Conservation (phyloP, 345 rosid species). For the Populus euphratica region DNA sequence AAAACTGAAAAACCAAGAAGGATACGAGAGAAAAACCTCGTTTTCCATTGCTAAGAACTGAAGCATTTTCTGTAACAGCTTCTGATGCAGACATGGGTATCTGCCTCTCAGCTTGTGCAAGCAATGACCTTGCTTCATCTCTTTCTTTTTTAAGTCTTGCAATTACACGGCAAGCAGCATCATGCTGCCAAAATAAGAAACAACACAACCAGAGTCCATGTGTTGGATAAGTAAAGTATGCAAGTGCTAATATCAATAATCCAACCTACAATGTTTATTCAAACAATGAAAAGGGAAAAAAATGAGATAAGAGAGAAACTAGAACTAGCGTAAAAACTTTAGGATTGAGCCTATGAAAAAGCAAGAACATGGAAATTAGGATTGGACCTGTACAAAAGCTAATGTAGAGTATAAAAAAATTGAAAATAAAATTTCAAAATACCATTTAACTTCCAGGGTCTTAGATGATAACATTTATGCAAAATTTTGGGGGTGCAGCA, state of each 20-base stretch:
- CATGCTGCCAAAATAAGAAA: slow-evolving; percentile 54
- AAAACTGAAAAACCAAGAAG: not conserved
- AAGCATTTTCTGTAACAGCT: slow-evolving; percentile 42
- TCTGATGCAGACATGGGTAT: slow-evolving; percentile 45
- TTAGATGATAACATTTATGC: no score
- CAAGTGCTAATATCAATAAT: not conserved
- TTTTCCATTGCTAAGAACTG: slow-evolving; percentile 73
- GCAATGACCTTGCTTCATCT: slow-evolving; percentile 83
- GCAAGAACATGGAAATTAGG: not conserved
- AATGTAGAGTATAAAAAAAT: no score
- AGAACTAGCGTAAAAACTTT: not conserved
- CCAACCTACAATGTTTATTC: not conserved
- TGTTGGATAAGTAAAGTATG: not conserved
- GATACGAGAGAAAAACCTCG: slow-evolving; percentile 47
- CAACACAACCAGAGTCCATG: not conserved
- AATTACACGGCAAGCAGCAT: slow-evolving; percentile 99
- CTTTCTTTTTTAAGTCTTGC: slow-evolving; percentile 94
- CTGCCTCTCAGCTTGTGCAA: slow-evolving; percentile 74
- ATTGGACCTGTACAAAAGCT: not conserved
- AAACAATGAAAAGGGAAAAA: not conserved
- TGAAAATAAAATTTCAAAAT: no score
- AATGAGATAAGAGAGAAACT: not conserved
- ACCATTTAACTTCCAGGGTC: no score
- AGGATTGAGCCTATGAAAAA: not conserved
- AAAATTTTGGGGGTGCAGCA: not conserved